Evolutionary conservation across 805 yeast species (phyloP), one percentile per base, ranked within the genome.

Genomic region (Kodamaea neixiangensis): DNA sequence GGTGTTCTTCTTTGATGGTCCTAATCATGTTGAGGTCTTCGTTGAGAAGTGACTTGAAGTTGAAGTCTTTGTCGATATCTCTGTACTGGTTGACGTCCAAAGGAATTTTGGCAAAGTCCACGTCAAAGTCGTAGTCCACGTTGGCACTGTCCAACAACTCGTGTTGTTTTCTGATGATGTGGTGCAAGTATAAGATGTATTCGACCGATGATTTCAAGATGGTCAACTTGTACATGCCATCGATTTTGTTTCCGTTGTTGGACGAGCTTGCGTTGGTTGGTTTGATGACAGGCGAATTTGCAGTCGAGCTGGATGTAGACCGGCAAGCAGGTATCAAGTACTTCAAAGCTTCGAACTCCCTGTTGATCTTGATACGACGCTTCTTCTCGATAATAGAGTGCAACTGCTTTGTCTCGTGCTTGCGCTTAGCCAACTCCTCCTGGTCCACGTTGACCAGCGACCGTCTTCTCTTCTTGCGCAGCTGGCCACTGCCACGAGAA

Each of bases 171-270:
- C 76, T 73, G 17, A 85, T 75, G 9, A 83, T 76, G 49, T 77
- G 73, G 63, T 87, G 91, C 45, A 88, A 73, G 60, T 87, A 86
- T 54, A 82, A 75, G 54, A 89, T 84, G 62, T 89, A 88, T 61
- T 87, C 92, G 19, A 89, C 96, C 0, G 93, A 82, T n/a, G 89
- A 84, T 64, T 88, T 91, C 39, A 89, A 69, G 22, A 89, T 86
- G 3, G 91, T 88, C 54, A 89, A 76, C 67, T 89, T 89, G 69
- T 88, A 89, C 83, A 89, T 85, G 15, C 87, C 86, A 53, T 81
- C 85, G 49, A 74, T 73, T 50, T 73, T 74, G 54, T 61, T 66
- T 5, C 72, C 72, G 49, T 67, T 70, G 46, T 58, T 61, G 46
- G 53, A 41, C 1, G 55, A 43, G 34, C 38, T 29, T 15, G 51